Conservation (phyloP, 2,329 filamentous ascomycete species). For the Aspergillus costaricaensis region DNA sequence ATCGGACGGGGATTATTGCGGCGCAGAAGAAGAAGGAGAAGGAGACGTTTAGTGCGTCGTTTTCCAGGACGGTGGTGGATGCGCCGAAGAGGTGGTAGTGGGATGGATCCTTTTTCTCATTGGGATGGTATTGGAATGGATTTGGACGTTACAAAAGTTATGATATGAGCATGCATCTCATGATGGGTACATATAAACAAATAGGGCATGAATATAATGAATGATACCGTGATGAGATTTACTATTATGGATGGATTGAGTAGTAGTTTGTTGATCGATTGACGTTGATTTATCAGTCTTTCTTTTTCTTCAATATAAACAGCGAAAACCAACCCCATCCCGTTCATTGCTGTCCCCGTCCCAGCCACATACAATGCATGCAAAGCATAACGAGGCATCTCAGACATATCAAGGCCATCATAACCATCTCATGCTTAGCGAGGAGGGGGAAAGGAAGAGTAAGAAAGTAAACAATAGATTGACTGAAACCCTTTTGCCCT, state of each 20-base stretch:
- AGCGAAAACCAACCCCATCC: not conserved
- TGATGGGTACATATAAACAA: not conserved
- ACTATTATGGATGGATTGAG: not conserved
- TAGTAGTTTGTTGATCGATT: no score
- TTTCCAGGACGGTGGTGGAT: conserved; percentile 51
- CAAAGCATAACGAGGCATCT: not conserved
- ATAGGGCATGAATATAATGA: not conserved
- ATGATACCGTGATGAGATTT: not conserved
- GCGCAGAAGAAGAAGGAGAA: conserved; percentile 59
- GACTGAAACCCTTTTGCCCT: not conserved
- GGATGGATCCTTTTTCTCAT: not conserved
- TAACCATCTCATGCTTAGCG: not conserved
- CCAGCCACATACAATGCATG: not conserved
- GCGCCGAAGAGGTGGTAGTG: conserved; percentile 51
- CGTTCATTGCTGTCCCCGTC: not conserved
- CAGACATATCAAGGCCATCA: not conserved
- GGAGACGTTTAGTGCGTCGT: conserved; percentile 52
- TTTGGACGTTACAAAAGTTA: not conserved
- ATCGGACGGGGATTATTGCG: conserved; percentile 72
- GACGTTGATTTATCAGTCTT: no score
- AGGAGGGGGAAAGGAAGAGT: not conserved
- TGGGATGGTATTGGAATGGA: not conserved
- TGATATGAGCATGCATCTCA: not conserved
- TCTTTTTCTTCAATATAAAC: not conserved
- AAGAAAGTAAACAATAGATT: not conserved